Base-by-base conservation (phyloP, 202 grass and related monocot genomes). In the Setaria italica region DNA sequence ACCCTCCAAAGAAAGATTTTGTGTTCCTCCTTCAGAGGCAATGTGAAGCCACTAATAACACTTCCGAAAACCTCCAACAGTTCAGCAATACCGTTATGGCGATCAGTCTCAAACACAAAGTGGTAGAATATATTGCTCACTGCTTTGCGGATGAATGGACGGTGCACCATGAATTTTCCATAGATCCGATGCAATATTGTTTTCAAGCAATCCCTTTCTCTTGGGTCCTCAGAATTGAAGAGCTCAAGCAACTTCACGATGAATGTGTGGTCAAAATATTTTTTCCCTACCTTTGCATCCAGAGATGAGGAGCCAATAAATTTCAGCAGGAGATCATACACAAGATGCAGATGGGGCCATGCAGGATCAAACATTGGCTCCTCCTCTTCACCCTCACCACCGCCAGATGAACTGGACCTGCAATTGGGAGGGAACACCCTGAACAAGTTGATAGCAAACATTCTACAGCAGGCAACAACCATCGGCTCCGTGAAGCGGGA, bases 161-260 rank as follows among this genome's bases (percentile, higher is more conserved):
- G 85, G 81, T 90, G 88, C 10, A 93, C 88, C 88, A 90, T 93
- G 84, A 93, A 93, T 56, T 93, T 93, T 17, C 91, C 91, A 79
- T 93, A 93, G 54, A 91, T 89, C 79, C 62, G 82, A 77, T 94
- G 91, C 85, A 94, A 67, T 79, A 94, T 88, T 68, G 88, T 81
- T 91, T 94, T 94, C 74, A 94, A 80, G 81, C 88, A 90, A 71
- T 91, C 91, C 80, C 85, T 90, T 85, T 93, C 91, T 66, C 91
- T 93, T n/a, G 91, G 91, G 65, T 93, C 91, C 85, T 90, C 91
- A 5, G 91, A 93, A 82, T 88, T 78, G 35, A 93, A 90, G 16
- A 93, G 82, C 19, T 91, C 86, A 11, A 94, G 80, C 67, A 94
- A 70, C 69, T 73, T 85, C 17, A 84, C 30, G 3, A 94, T 89